Percentiles rank a stretch among this genome's conserved stretches.
Conservation (phyloP, 2,329 filamentous ascomycete genomes). For the Penicillium expansum region DNA sequence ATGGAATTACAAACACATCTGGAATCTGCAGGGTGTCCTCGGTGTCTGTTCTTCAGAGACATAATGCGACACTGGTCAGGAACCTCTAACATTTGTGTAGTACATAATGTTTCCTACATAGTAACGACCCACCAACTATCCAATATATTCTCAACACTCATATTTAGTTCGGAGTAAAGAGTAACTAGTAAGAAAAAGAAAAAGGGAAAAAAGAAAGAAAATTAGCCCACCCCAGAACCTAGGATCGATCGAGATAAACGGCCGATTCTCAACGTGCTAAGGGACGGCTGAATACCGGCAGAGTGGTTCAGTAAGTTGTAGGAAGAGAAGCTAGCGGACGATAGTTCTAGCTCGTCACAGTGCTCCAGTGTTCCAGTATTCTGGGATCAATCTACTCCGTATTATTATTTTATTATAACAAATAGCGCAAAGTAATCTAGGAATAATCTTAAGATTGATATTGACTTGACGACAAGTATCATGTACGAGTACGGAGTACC, state of each 20-base stretch:
- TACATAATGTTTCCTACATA: not conserved
- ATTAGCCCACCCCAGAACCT: not conserved
- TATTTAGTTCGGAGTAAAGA: not conserved
- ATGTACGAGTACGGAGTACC: not conserved
- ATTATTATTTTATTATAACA: not conserved
- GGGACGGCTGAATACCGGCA: not conserved
- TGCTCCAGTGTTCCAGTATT: not conserved
- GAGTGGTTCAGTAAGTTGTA: not conserved
- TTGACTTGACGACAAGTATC: not conserved
- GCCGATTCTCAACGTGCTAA: constrained; percentile 9
- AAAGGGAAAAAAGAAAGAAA: not conserved
- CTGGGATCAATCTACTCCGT: not conserved
- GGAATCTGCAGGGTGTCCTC: not conserved
- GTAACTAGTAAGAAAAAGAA: not conserved
- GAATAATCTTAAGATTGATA: not conserved
- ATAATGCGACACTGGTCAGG: constrained; percentile 14
- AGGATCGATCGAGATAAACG: constrained; percentile 5
- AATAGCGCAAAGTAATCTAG: not conserved
- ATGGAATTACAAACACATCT: not conserved
- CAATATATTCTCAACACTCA: not conserved
- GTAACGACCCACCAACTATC: not conserved
- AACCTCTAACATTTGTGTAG: constrained; percentile 1
- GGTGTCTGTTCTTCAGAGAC: not conserved
- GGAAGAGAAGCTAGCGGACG: not conserved
- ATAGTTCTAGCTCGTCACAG: not conserved